Evolutionary conservation across 1,284 basidiomycete species (phyloP).

Genomic region (Cutaneotrichosporon dermatis): DNA sequence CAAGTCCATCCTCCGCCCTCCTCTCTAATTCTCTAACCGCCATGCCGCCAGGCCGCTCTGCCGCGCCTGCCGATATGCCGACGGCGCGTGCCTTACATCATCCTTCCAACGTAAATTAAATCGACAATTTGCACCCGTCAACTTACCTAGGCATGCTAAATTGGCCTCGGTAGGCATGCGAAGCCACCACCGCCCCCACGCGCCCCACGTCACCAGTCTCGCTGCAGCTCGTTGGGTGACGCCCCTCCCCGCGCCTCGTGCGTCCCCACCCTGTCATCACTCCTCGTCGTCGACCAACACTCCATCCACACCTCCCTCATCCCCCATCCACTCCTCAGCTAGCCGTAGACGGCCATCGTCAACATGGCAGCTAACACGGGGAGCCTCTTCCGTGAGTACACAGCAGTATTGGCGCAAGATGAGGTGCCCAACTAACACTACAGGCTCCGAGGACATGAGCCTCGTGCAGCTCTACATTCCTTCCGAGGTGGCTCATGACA

Average conservation of each 20-base stretch:
- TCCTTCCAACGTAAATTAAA: too few relatives aligned
- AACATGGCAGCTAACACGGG: conserved; percentile 18
- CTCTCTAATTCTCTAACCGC: too few relatives aligned
- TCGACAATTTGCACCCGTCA: too few relatives aligned
- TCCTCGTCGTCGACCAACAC: background rate
- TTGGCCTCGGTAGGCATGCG: too few relatives aligned
- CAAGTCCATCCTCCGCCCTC: too few relatives aligned
- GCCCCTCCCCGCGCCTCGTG: background rate
- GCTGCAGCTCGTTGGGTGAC: background rate
- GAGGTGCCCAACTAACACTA: conserved; percentile 11
- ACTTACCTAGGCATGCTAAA: too few relatives aligned
- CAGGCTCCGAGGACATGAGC: conserved; percentile 94
- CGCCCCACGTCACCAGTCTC: too few relatives aligned
- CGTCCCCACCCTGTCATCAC: background rate
- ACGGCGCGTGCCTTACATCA: too few relatives aligned
- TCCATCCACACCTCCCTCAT: background rate
- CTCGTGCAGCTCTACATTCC: conserved; percentile 97
- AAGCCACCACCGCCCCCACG: too few relatives aligned
- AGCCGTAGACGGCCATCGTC: conserved; percentile 1
- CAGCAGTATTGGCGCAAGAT: too few relatives aligned
- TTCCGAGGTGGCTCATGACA: conserved; percentile 94
- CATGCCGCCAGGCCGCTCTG: too few relatives aligned
- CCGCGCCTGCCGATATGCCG: too few relatives aligned
- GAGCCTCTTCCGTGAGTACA: conserved; percentile 70
- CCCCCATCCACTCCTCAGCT: background rate